Evolutionary conservation across 805 yeast species (phyloP), one percentile per base, ranked within the genome.

Genomic region (Kodamaea fukazawae): DNA sequence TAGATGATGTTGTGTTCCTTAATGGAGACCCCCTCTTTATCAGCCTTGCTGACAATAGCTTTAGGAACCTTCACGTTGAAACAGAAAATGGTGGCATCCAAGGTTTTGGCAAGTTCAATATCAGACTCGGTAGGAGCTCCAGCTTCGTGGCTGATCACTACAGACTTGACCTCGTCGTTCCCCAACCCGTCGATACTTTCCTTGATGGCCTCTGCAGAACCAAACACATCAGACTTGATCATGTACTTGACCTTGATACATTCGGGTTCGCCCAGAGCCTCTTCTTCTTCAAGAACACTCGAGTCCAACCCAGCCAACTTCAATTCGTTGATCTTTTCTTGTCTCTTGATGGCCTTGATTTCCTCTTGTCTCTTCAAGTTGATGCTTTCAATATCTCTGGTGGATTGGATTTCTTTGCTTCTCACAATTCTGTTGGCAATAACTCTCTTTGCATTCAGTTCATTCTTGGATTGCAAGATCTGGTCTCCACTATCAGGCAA

Each of bases 401-500:
- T 73, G 39, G 86, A 85, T 38, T 73, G 74, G 30, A 77, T 61
- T 46, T 70, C 70, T 42, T 71, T 71, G 26, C 64, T 70, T 47
- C 84, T 69, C 28, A 76, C 73, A 4, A 67, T 57, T 49, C 96
- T 73, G 51, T 83, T 84, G 6, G 73, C 71, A 4, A 81, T 72
- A 5, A 84, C 96, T 47, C 79, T 78, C 53, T 87, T 88, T 6
- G 96, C 96, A 26, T 70, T 60, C 10, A 77, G 68, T 57, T 90
- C 97, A 51, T 64, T 78, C 45, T 76, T 76, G 9, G 93, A 95
- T 56, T 88, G 83, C 4, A 91, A 57, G 1, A 86, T 79, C 47
- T 78, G 78, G 46, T 88, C 96, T 7, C 99, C 99, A 8, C 96
- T 93, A 38, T 78, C 86, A 0, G 98, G 98, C 27, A 90, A 64